phyloP scores from a whole-genome alignment of 1,284 basidiomycete genomes.

The Rhodotorula glutinis region DNA sequence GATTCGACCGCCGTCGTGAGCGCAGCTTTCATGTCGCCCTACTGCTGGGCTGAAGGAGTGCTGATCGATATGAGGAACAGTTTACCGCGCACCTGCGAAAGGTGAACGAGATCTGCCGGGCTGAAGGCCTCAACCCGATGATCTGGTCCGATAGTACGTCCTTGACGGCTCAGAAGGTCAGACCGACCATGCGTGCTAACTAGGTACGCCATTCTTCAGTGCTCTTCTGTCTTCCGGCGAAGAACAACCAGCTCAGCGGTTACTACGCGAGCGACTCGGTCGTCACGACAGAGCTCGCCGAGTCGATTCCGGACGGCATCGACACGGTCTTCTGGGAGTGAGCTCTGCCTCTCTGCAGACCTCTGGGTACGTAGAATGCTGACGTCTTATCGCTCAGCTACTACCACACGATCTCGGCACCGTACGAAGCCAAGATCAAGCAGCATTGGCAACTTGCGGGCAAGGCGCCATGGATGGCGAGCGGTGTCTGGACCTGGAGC shows the following conservation, averaged over 20 bases:
- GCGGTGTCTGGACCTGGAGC: constrained; percentile 49
- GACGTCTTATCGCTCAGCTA: constrained; percentile 30
- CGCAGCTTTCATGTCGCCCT: not conserved
- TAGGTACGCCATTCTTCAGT: constrained; percentile 26
- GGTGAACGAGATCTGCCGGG: constrained; percentile 47
- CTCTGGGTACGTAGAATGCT: no score
- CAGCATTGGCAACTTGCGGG: constrained; percentile 46
- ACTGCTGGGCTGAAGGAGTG: no score
- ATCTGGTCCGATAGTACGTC: constrained; percentile 48
- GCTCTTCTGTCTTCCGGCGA: constrained; percentile 49
- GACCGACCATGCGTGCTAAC: no score
- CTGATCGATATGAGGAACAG: constrained; percentile 7
- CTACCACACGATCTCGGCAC: constrained; percentile 43
- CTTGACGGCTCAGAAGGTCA: no score
- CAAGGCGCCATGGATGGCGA: constrained; percentile 48
- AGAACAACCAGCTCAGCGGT: constrained; percentile 47
- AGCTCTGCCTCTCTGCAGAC: not conserved
- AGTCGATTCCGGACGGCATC: constrained; percentile 45
- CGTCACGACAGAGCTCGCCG: constrained; percentile 39
- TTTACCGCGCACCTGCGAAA: constrained; percentile 44
- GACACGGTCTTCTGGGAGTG: constrained; percentile 45
- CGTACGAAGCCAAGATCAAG: constrained; percentile 47
- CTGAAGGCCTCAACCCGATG: constrained; percentile 45
- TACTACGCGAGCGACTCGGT: constrained; percentile 46
- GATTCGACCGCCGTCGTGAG: constrained; percentile 42